These are phyloP conservation scores for Podosphaera aphanis DNA, from an alignment of 2,329 filamentous ascomycete species.

Conservation along the genomic window DNA sequence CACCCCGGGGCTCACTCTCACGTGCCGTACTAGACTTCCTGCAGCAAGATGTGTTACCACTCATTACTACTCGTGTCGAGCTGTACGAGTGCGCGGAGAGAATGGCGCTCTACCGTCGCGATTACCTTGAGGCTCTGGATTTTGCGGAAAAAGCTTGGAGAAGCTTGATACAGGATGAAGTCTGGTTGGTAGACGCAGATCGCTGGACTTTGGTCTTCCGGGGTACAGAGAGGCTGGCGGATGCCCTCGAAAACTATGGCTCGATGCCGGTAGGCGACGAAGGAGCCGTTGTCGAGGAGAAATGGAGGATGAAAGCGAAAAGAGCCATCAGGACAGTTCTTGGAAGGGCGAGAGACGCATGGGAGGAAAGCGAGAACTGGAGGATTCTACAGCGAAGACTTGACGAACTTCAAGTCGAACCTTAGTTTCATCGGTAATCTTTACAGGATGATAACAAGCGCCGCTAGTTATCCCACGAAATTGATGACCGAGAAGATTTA, in stretches of 20 bases:
- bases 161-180: slow-evolving; percentile 28
- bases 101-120: slow-evolving; percentile 48
- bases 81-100: slow-evolving; percentile 57
- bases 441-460: too few relatives aligned
- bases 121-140: slow-evolving; percentile 49
- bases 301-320: slow-evolving; percentile 75
- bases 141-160: slow-evolving; percentile 83
- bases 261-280: slow-evolving; percentile 31
- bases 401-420: slow-evolving; percentile 19
- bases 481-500: too few relatives aligned
- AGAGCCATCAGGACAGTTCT: slow-evolving; percentile 66
- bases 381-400: slow-evolving; percentile 31
- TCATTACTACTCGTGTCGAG: slow-evolving; percentile 58
- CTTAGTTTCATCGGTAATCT: too few relatives aligned
- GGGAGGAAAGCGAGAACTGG: slow-evolving; percentile 59
- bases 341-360: slow-evolving; percentile 56
- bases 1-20: slow-evolving; percentile 33
- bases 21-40: slow-evolving; percentile 46
- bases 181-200: slow-evolving; percentile 21
- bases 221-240: slow-evolving; percentile 57
- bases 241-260: slow-evolving; percentile 62
- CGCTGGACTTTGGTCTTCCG: slow-evolving; percentile 33
- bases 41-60: slow-evolving; percentile 50
- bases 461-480: too few relatives aligned
- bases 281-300: slow-evolving; percentile 40